Percentiles rank a stretch among this genome's conserved stretches.
Evolutionary conservation across 2,329 filamentous ascomycete genomes (phyloP).

Genomic region (Berkeleyomyces rouxiae): DNA sequence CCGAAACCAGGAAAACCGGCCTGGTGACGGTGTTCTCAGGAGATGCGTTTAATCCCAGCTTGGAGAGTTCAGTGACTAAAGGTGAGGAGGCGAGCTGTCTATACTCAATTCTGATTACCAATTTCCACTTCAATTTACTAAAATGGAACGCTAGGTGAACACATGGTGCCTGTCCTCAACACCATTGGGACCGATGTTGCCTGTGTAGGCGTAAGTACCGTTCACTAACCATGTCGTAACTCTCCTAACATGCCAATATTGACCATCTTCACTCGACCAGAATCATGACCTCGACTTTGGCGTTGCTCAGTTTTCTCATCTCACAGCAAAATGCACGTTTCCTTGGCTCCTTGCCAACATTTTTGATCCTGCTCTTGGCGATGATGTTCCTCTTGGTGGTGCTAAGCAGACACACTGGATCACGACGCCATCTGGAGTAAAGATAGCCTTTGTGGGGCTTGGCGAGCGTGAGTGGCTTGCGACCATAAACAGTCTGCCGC

Average conservation of each 20-base stretch:
- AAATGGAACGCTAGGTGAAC: constrained; percentile 34
- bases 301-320: constrained; percentile 58
- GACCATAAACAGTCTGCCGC: constrained; percentile 74
- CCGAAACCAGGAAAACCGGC: constrained; percentile 40
- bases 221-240: background rate
- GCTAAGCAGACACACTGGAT: constrained; percentile 61
- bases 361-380: constrained; percentile 64
- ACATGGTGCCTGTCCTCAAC: constrained; percentile 81
- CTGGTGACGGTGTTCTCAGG: constrained; percentile 74
- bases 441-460: constrained; percentile 69
- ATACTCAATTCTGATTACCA: too few species aligned
- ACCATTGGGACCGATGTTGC: constrained; percentile 59
- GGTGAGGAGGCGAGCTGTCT: constrained; percentile 27
- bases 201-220: constrained; percentile 55
- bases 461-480: constrained; percentile 80
- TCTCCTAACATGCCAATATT: background rate
- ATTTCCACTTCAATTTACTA: background rate
- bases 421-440: constrained; percentile 67
- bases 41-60: constrained; percentile 80
- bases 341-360: constrained; percentile 86
- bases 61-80: constrained; percentile 81
- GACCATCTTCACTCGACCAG: constrained; percentile 22
- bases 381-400: constrained; percentile 57
- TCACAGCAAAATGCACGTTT: constrained; percentile 60
- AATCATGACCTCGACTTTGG: constrained; percentile 93